Conservation (phyloP, 768 basidiomycete species). For the Guyanaporus albipodus region DNA sequence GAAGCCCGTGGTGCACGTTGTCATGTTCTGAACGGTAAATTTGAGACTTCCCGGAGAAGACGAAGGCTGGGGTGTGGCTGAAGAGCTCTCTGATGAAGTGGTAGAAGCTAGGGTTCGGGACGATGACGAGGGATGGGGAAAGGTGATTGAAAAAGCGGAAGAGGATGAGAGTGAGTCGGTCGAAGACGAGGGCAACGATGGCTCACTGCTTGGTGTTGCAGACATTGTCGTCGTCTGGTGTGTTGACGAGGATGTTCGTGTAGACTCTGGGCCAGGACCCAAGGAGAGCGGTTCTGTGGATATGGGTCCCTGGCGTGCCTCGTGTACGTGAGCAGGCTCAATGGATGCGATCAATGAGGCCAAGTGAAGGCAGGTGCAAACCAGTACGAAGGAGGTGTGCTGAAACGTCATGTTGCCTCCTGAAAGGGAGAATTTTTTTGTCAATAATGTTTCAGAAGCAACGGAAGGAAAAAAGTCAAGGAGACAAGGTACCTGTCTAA, state of each 20-base stretch:
- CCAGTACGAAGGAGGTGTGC: neutral
- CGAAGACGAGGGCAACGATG: constrained; percentile 1
- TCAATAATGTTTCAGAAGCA: no score
- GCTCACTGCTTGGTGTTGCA: constrained; percentile 14
- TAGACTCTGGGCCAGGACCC: constrained; percentile 8
- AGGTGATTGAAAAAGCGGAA: neutral
- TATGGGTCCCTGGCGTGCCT: constrained; percentile 20
- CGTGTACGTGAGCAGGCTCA: constrained; percentile 10
- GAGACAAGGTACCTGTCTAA: neutral
- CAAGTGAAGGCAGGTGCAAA: constrained; percentile 6
- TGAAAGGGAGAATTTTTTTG: no score
- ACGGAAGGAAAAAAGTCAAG: neutral
- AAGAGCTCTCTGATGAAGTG: constrained; percentile 13
- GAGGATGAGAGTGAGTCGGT: constrained; percentile 1
- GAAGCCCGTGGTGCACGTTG: constrained; percentile 30
- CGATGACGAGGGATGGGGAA: constrained; percentile 1
- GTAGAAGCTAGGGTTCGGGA: constrained; percentile 5
- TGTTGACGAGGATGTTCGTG: constrained; percentile 3
- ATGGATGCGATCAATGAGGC: constrained; percentile 15
- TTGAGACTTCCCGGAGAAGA: constrained; percentile 14
- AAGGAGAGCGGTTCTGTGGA: neutral
- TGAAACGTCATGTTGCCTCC: constrained; percentile 13
- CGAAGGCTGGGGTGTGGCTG: constrained; percentile 14
- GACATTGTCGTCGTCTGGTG: constrained; percentile 10
- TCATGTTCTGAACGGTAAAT: constrained; percentile 30